phyloP scores from a whole-genome alignment of 2,329 filamentous ascomycete species.

The Cyphellophora attinorum region DNA sequence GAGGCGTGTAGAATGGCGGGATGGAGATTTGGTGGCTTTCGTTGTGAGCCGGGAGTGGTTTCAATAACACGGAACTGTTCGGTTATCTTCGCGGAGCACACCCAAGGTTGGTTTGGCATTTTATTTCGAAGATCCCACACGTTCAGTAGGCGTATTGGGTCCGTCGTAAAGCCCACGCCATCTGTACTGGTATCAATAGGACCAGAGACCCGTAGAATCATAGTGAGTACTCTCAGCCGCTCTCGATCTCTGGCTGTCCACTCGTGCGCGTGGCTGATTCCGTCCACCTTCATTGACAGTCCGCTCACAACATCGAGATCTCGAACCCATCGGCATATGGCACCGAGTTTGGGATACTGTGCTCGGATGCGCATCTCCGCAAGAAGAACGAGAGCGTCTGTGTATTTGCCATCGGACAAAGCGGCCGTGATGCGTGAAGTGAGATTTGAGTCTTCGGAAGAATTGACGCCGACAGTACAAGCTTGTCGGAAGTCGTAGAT shows the following conservation, averaged over 20 bases:
- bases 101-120: constrained; percentile 42
- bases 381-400: constrained; percentile 55
- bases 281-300: constrained; percentile 46
- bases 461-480: constrained; percentile 57
- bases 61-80: constrained; percentile 51
- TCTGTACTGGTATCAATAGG: constrained; percentile 33
- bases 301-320: constrained; percentile 61
- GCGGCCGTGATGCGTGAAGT: constrained; percentile 59
- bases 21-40: constrained; percentile 61
- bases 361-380: constrained; percentile 61
- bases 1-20: constrained; percentile 57
- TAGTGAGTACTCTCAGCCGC: constrained; percentile 52
- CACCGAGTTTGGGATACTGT: constrained; percentile 57
- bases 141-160: constrained; percentile 48
- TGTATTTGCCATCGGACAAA: constrained; percentile 54
- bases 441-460: constrained; percentile 50
- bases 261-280: constrained; percentile 19
- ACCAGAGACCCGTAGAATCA: constrained; percentile 54
- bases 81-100: constrained; percentile 49
- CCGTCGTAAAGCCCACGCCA: constrained; percentile 32
- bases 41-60: constrained; percentile 47
- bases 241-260: constrained; percentile 38
- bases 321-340: constrained; percentile 62
- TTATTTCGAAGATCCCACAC: constrained; percentile 50
- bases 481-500: constrained; percentile 62